phyloP scores from a whole-genome alignment of 2,329 filamentous ascomycete genomes.

The Monosporascus sp. region DNA sequence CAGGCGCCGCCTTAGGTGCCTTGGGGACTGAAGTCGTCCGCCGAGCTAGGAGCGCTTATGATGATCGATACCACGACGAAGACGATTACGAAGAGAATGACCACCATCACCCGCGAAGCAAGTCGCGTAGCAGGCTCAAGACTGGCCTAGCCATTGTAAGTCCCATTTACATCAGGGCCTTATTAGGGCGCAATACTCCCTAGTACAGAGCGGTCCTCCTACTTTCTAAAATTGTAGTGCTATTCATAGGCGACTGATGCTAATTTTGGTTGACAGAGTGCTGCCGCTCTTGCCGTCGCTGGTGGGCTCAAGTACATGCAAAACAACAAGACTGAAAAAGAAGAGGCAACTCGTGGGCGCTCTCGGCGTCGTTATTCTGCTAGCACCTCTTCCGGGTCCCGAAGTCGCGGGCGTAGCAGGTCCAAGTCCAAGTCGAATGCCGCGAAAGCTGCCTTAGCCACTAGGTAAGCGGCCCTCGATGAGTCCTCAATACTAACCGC shows the following conservation, averaged over 20 bases:
- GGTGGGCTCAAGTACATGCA: constrained; percentile 62
- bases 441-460: constrained; percentile 54
- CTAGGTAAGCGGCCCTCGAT: constrained; percentile 27
- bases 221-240: too few relatives aligned
- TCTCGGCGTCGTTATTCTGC: constrained; percentile 42
- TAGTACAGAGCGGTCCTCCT: too few relatives aligned
- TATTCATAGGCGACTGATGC: neutral
- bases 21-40: constrained; percentile 56
- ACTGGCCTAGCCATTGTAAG: constrained; percentile 55
- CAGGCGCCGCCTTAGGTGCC: constrained; percentile 57
- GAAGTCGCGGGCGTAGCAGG: constrained; percentile 35
- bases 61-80: constrained; percentile 42
- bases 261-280: constrained; percentile 25
- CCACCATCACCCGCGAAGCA: constrained; percentile 33
- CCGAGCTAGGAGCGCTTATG: constrained; percentile 56
- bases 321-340: constrained; percentile 53
- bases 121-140: constrained; percentile 42
- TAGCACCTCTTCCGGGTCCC: constrained; percentile 40
- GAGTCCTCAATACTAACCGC: neutral
- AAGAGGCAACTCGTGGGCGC: constrained; percentile 52
- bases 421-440: constrained; percentile 21
- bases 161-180: neutral
- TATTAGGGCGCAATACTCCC: too few relatives aligned
- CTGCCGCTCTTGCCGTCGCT: constrained; percentile 57
- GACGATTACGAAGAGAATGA: constrained; percentile 30